Evolutionary conservation across 1,139 yeast genomes (phyloP), one percentile per base, ranked within the genome.

Genomic region (Meyerozyma sp.): DNA sequence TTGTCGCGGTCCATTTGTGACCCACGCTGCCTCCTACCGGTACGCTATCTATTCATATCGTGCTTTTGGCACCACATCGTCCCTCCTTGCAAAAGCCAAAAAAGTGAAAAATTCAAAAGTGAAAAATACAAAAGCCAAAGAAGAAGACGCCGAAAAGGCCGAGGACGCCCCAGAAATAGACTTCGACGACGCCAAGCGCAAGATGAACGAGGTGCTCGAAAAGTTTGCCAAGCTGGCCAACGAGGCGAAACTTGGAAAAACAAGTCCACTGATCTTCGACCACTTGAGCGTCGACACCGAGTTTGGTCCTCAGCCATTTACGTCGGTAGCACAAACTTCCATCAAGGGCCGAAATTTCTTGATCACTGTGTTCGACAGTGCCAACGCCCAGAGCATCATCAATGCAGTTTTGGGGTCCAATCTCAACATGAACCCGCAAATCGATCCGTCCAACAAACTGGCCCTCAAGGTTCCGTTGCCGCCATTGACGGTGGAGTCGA

Each of bases 301-400:
- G 21, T 76, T 77, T 41, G 66, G 66, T 25, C 71, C 72, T 32
- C 66, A 63, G 6, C 73, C 71, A 7, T 84, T 84, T 57, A 74
- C 77, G 5, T 72, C 81, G 8, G 63, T 90, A 28, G 96, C 97
- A 1, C 86, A 87, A 48, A 82, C 95, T 7, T 74, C 88, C 0
- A 57, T 82, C 42, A 85, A 88, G 54, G 93, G 93, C 9, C 74
- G 88, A 54, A 73, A 81, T 46, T 70, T 86, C 42, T 66, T 80
- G 40, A 76, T 91, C 27, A 89, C 95, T 0, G 93, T 90, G 2
- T 91, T 84, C 61, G 96, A 90, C 55, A 94, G 96, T 9, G 70
- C 70, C 42, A 76, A 87, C 52, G 75, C 81, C 25, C 85, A 87
- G 56, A 74, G 77, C 49, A 77, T 91, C 25, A 74, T 84, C 40